phyloP scores from a whole-genome alignment of 257 asterid genomes.

The Solanum okadae region DNA sequence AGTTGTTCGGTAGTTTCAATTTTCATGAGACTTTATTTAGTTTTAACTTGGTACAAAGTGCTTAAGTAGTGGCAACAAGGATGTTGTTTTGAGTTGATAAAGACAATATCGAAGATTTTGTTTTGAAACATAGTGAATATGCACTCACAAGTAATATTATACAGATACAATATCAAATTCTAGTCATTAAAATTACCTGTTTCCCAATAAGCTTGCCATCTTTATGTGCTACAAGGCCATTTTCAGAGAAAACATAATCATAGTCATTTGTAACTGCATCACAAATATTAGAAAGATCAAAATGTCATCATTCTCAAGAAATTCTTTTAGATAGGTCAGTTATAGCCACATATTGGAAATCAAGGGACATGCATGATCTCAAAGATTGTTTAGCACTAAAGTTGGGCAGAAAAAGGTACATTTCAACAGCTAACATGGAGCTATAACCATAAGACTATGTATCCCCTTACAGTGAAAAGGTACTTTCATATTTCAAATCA shows the following conservation, averaged over 20 bases:
- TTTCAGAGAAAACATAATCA: conserved; percentile 84
- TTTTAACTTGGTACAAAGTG: not conserved
- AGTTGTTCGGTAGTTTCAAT: not conserved
- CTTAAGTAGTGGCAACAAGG: not conserved
- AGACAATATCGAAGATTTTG: not conserved
- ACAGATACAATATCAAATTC: not conserved
- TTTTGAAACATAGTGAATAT: not conserved
- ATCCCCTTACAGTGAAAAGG: not conserved
- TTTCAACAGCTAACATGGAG: not conserved
- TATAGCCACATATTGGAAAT: not conserved
- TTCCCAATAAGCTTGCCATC: conserved; percentile 67
- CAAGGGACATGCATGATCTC: not conserved
- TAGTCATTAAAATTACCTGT: conserved; percentile 48
- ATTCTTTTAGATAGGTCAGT: not conserved
- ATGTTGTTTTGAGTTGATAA: not conserved
- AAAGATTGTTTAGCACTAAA: not conserved
- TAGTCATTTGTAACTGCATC: conserved; percentile 67
- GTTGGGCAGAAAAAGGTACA: not conserved
- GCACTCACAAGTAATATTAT: not conserved
- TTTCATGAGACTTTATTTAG: not conserved
- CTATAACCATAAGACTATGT: not conserved
- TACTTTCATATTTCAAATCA: not conserved
- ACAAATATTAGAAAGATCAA: not conserved
- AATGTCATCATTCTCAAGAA: not conserved
- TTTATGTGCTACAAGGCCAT: conserved; percentile 89